phyloP scores from a whole-genome alignment of 768 basidiomycete genomes.

The Auriscalpium orientale region DNA sequence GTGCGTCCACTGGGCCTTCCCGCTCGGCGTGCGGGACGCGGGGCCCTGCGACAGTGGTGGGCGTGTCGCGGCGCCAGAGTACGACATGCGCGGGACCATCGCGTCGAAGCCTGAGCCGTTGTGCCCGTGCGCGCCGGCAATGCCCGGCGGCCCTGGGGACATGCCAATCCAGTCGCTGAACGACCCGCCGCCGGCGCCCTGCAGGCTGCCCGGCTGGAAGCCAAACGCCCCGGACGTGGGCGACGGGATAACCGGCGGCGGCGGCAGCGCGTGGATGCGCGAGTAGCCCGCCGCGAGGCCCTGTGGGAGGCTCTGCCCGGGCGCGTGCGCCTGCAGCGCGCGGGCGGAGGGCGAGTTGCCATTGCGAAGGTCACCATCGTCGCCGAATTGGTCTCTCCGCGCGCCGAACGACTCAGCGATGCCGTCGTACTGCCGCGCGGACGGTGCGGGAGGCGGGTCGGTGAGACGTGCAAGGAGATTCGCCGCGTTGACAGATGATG shows the following conservation, averaged over 20 bases:
- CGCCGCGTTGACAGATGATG: conserved; percentile 11
- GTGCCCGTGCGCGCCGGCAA: conserved; percentile 11
- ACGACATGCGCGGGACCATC: conserved; percentile 50
- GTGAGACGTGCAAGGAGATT: conserved; percentile 16
- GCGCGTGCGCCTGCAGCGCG: conserved; percentile 83
- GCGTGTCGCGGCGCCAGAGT: conserved; percentile 37
- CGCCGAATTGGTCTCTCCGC: conserved; percentile 31
- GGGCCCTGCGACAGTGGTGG: conserved; percentile 15
- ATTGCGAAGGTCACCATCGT: conserved; percentile 22
- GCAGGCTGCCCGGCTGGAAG: conserved; percentile 21
- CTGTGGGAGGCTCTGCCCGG: conserved; percentile 86
- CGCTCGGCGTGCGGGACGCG: conserved; percentile 21
- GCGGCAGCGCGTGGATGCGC: conserved; percentile 69
- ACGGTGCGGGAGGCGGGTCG: conserved; percentile 13
- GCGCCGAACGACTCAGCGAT: conserved; percentile 29
- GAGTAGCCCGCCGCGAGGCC: conserved; percentile 89
- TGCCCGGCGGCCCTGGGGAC: conserved; percentile 19
- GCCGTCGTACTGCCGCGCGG: conserved; percentile 17
- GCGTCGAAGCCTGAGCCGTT: conserved; percentile 31
- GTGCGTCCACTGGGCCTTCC: conserved; percentile 30
- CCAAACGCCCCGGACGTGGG: conserved; percentile 28
- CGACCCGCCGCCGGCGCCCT: conserved; percentile 14
- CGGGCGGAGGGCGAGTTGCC: conserved; percentile 59
- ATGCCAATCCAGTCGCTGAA: conserved; percentile 26
- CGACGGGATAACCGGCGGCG: conserved; percentile 27